Evolutionary conservation across 1,284 basidiomycete genomes (phyloP), one percentile per base, ranked within the genome.

Genomic region (Apiotrichum akiyoshidainum): DNA sequence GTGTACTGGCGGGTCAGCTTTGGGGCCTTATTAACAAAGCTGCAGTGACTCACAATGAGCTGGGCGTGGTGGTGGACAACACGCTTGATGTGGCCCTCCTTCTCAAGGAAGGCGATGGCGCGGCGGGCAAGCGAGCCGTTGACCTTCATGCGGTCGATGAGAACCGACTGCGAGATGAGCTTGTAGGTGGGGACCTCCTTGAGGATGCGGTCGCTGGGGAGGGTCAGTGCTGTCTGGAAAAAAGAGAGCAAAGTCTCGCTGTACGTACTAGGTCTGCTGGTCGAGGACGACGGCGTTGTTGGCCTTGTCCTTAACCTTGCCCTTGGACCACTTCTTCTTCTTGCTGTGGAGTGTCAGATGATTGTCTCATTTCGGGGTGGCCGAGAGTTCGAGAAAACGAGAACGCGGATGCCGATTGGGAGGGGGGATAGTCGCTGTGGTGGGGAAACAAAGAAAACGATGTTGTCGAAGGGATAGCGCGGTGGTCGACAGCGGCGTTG

Each of bases 291-390:
- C 94, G 75, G 90, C 86, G 76, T 78, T 78, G 77, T 88, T 87
- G 74, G 90, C 92, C 87, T 97, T 97, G 83, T 97, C 93, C 88
- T 97, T 97, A 80, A 97, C 93, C 83, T 96, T 96, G 80, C 94
- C 94, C 86, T 98, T 98, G 70, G 93, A 97, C 94, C 94, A 98
- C 86, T 98, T 98, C 89, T 98, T 98, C 86, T 98, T 98, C 86
- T 97, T 97, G 66, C 77, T 78, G 58, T 19, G 35, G 5, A 2
- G n/a, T 17, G 63, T 64, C 48, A 64, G 63, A 50, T 31, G 12
- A 26, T 6, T 35, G 14, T 44, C 19, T 13, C 8, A 37, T 39
- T 14, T 7, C 9, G n/a, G 40, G 12, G n/a, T 41, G 12, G 37
- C n/a, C 16, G 40, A 14, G 40, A 17, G n/a, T 1, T 2, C 40